Conservation (phyloP, 140 eudicot genomes). For the Flaveria floridana region DNA sequence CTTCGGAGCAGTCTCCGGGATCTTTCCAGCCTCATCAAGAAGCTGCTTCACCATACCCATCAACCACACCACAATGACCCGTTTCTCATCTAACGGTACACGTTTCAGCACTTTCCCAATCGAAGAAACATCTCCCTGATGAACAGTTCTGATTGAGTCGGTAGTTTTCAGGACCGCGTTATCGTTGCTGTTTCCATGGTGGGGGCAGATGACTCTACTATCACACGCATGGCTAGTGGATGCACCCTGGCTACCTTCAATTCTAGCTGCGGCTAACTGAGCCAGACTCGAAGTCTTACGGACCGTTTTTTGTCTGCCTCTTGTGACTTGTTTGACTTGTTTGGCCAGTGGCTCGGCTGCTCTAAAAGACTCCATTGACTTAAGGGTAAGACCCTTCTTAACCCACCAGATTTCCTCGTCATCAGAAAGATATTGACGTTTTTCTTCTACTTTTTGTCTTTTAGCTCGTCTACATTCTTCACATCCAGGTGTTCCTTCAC, state of each 20-base stretch:
- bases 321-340: constrained; percentile 67
- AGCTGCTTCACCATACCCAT: constrained; percentile 59
- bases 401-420: constrained; percentile 91
- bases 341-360: constrained; percentile 70
- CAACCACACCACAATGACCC: constrained; percentile 69
- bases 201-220: constrained; percentile 69
- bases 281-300: constrained; percentile 90
- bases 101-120: constrained; percentile 71
- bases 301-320: constrained; percentile 82
- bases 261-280: constrained; percentile 82
- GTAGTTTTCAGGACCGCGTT: constrained; percentile 45
- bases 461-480: constrained; percentile 89
- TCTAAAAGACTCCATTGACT: constrained; percentile 55
- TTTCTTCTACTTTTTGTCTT: constrained; percentile 80
- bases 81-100: constrained; percentile 59
- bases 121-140: constrained; percentile 44
- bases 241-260: constrained; percentile 95
- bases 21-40: constrained; percentile 74
- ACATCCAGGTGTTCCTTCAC: constrained; percentile 86
- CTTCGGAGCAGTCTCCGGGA: constrained; percentile 43
- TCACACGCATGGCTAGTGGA: constrained; percentile 97
- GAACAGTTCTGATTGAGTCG: constrained; percentile 36
- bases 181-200: constrained; percentile 58
- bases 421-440: constrained; percentile 49
- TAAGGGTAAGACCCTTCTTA: constrained; percentile 44